A percentile compares a stretch with the other conserved stretches of the same genome.
phyloP scores from a whole-genome alignment of 169 alveolate genomes.

The Plasmodium coatneyi region DNA sequence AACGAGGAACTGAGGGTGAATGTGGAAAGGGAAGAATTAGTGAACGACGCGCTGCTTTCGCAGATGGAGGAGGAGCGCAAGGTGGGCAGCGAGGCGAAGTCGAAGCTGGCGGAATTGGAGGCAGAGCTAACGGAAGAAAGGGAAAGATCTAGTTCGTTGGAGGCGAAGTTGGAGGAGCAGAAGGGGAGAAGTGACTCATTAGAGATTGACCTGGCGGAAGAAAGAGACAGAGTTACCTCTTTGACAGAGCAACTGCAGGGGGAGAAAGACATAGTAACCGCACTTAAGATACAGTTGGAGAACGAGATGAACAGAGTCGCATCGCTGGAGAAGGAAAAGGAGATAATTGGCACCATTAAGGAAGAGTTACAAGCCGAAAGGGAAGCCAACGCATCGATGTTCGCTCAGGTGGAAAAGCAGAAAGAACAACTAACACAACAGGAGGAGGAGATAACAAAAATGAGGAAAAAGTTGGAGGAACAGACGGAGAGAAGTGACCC shows the following conservation, averaged over 20 bases:
- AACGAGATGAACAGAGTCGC: not conserved
- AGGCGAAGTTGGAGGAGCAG: not conserved
- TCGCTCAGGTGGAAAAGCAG: not conserved
- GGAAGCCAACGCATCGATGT: not conserved
- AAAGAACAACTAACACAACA: not conserved
- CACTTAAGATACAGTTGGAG: not conserved
- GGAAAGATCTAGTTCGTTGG: not conserved
- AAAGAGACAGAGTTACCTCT: not conserved
- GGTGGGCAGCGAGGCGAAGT: not conserved
- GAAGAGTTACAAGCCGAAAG: conserved; percentile 16
- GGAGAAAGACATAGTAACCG: not conserved
- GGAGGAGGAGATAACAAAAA: not conserved
- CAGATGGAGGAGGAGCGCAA: conserved; percentile 21
- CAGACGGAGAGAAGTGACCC: not conserved
- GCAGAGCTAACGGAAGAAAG: not conserved
- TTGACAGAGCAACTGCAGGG: not conserved
- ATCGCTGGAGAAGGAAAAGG: not conserved
- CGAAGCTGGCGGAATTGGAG: not conserved
- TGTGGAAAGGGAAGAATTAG: conserved; percentile 9
- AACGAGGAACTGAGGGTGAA: not conserved
- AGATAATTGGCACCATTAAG: not conserved
- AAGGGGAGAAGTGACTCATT: not conserved
- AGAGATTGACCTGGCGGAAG: conserved; percentile 26
- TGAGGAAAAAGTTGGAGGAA: not conserved
- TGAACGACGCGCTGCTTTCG: not conserved